Evolutionary conservation across 225 moss, liverwort and hornwort genomes (phyloP), one percentile per base, ranked within the genome.

Genomic region (Pleurozium schreberi): DNA sequence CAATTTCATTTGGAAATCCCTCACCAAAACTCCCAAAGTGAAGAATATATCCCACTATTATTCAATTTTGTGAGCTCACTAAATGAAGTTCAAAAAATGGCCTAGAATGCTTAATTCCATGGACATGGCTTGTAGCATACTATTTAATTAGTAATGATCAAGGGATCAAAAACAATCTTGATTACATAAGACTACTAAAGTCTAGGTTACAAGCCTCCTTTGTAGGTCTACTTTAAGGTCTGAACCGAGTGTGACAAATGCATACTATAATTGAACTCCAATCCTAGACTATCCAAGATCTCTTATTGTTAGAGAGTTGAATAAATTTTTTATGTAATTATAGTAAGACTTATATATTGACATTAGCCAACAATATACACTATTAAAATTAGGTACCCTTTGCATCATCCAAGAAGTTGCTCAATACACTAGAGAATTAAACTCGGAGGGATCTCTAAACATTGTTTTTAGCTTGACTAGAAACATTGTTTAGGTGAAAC

Each of bases 81-180:
- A 52, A 8, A 52, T 52, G 8, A 36, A 52, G 23, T 36, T 3
- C 14, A 14, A 36, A 76, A 52, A 36, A 50, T 8, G 3, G 33
- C 3, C 22, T 21, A 36, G 1, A 75, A 2, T 76, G 36, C 9
- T 36, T 13, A 52, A 52, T 76, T 75, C 22, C 2, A 21, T 0
- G 0, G 4, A 5, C 5, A 1, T 2, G 1, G 1, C 21, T 21
- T 50, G 1, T 20, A 0, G 34, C 5, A 2, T 0, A 0, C 8
- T 20, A 34, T 2, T 0, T 22, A 36, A 1, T 36, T 55, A 18
- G 16, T 55, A 8, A 52, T 52, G 14, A 14, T 0, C 9, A 53
- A 9, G 2, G 23, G 36, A 76, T 36, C 3, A 76, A 23, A 28
- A 52, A 13, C 0, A 0, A 34, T 52, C n/a, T 0, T 52, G 2